Evolutionary conservation across 495 filamentous ascomycete genomes (phyloP).

Genomic region (Bryoglossum gracile): DNA sequence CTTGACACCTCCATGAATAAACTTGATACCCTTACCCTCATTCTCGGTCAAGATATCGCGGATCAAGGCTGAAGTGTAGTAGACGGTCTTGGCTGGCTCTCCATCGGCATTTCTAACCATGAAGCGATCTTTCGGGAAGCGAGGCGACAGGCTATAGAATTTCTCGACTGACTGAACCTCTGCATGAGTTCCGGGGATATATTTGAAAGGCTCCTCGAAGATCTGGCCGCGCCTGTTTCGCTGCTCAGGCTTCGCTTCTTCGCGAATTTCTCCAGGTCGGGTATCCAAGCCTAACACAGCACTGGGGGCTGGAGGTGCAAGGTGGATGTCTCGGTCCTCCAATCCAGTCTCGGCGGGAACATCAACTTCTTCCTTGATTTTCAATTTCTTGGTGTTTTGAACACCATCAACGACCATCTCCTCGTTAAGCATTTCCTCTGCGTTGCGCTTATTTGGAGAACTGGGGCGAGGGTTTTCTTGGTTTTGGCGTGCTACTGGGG

Average conservation of each 20-base stretch:
- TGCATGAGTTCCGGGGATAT: constrained; percentile 60
- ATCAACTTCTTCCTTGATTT: constrained; percentile 31
- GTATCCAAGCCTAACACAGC: constrained; percentile 36
- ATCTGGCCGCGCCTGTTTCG: constrained; percentile 36
- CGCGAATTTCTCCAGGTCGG: constrained; percentile 25
- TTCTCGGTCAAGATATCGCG: constrained; percentile 75
- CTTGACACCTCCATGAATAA: constrained; percentile 93
- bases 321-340: constrained; percentile 36
- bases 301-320: constrained; percentile 33
- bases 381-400: constrained; percentile 14
- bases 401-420: constrained; percentile 10
- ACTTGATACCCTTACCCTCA: constrained; percentile 84
- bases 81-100: constrained; percentile 78
- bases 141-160: constrained; percentile 75
- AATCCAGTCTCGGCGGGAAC: constrained; percentile 28
- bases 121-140: constrained; percentile 84
- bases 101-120: constrained; percentile 90
- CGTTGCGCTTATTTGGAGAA: constrained; percentile 12
- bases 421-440: background rate
- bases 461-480: constrained; percentile 11
- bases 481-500: constrained; percentile 20
- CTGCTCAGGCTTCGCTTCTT: constrained; percentile 28
- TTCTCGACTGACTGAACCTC: constrained; percentile 66
- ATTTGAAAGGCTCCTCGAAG: constrained; percentile 89
- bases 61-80: constrained; percentile 84